A percentile compares a stretch with the other conserved stretches of the same genome.
phyloP scores from a whole-genome alignment of 225 moss, liverwort and hornwort genomes.

The Neckera pumila region DNA sequence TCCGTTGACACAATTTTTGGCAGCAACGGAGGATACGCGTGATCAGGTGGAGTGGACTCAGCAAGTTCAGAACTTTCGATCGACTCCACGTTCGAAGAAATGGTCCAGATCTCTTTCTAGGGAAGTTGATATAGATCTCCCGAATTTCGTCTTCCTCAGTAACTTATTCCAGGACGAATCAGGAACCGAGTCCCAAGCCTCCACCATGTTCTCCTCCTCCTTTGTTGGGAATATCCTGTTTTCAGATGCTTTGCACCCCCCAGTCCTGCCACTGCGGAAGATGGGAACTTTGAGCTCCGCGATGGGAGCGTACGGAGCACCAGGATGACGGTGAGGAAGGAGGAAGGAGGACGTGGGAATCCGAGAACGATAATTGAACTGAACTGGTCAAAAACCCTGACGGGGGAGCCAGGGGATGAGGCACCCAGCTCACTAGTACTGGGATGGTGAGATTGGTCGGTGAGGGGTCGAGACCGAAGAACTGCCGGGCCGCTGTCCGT shows the following conservation, averaged over 20 bases:
- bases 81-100: not conserved
- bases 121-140: not conserved
- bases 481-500: not conserved
- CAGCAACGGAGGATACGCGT: not conserved
- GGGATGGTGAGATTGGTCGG: conserved; percentile 1
- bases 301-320: not conserved
- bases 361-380: not conserved
- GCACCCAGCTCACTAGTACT: too few species aligned
- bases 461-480: not conserved
- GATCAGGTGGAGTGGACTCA: not conserved
- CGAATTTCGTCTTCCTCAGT: not conserved
- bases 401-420: not conserved
- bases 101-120: not conserved
- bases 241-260: not conserved
- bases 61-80: not conserved
- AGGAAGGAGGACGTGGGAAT: not conserved
- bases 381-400: not conserved
- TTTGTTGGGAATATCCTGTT: not conserved
- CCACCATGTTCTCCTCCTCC: not conserved
- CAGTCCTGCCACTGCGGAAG: not conserved
- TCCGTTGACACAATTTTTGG: not conserved
- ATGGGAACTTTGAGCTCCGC: not conserved
- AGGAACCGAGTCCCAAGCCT: not conserved
- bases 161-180: not conserved
- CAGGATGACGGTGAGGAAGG: not conserved